These are phyloP conservation scores for Pseudopyricularia javanii DNA, from an alignment of 2,329 filamentous ascomycete species.

Conservation along the genomic window DNA sequence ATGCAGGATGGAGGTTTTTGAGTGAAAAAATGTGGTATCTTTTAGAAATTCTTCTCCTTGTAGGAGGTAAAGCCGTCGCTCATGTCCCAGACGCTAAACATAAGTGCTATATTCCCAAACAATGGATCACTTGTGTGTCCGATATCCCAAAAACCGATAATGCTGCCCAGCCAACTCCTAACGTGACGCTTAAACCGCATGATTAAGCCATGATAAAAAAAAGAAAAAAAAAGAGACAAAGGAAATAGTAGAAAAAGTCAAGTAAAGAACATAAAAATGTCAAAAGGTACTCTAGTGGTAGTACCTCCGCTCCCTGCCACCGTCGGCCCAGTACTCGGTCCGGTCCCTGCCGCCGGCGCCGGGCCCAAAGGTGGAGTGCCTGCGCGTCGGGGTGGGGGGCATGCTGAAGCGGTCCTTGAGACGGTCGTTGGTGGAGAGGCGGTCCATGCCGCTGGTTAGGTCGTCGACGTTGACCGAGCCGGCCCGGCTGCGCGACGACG, in stretches of 20 bases:
- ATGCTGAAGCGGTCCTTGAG: conserved; percentile 12
- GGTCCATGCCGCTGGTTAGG: not conserved
- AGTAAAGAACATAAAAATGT: not conserved
- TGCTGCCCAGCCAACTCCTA: not conserved
- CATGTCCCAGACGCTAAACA: not conserved
- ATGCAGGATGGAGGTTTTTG: not conserved
- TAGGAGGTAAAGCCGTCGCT: not conserved
- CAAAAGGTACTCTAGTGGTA: not conserved
- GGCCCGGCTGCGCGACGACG: conserved; percentile 2
- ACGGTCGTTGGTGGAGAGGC: conserved; percentile 5
- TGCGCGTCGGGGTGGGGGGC: conserved; percentile 6
- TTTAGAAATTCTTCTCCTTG: not conserved
- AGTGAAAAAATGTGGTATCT: conserved; percentile 16
- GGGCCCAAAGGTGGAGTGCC: conserved; percentile 5
- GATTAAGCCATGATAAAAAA: not conserved
- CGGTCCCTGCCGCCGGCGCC: conserved; percentile 9
- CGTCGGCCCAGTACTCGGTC: conserved; percentile 11
- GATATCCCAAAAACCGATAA: not conserved
- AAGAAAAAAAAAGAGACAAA: not conserved
- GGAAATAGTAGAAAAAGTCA: conserved; percentile 1
- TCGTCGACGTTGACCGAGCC: not conserved
- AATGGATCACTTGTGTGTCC: not conserved
- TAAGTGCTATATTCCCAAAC: not conserved
- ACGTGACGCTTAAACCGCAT: not conserved
- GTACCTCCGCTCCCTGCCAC: not conserved